These are phyloP conservation scores for Wickerhamiella cacticola DNA, from an alignment of 805 yeast species.

Conservation along the genomic window DNA sequence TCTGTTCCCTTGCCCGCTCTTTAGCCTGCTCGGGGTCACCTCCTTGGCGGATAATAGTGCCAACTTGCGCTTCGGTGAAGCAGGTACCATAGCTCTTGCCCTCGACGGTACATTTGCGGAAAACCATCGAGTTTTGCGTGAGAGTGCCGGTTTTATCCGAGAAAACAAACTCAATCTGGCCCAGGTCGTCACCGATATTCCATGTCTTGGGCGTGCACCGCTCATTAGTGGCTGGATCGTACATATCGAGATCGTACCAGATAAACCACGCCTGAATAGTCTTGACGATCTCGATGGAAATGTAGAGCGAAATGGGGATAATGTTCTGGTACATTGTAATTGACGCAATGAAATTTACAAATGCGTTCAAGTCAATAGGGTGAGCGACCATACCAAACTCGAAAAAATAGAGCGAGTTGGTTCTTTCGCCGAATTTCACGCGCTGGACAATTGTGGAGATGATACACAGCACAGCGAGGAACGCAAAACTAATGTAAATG, in stretches of 20 bases:
- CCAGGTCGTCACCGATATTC: constrained; percentile 76
- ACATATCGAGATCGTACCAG: constrained; percentile 57
- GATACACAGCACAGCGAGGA: constrained; percentile 56
- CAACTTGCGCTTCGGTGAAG: constrained; percentile 64
- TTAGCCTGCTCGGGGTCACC: constrained; percentile 42
- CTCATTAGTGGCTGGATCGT: constrained; percentile 54
- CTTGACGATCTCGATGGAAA: constrained; percentile 69
- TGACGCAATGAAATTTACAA: constrained; percentile 60
- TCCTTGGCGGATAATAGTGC: constrained; percentile 52
- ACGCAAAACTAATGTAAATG: constrained; percentile 51
- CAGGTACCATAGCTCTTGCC: constrained; percentile 63
- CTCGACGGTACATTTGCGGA: constrained; percentile 61
- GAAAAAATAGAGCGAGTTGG: constrained; percentile 39
- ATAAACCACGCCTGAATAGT: constrained; percentile 70
- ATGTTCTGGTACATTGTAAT: constrained; percentile 63
- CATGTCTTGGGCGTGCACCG: constrained; percentile 77
- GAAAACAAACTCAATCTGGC: constrained; percentile 72
- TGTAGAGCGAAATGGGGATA: constrained; percentile 71
- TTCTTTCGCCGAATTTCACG: constrained; percentile 37
- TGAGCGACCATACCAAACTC: constrained; percentile 55
- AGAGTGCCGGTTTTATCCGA: constrained; percentile 78
- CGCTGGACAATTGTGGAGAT: constrained; percentile 64
- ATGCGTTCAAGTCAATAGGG: constrained; percentile 51
- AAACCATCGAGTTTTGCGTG: constrained; percentile 78
- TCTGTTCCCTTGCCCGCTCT: constrained; percentile 32